A percentile compares a stretch with the other conserved stretches of the same genome.
phyloP scores from a whole-genome alignment of 164 flowering plant genomes.

The Berberis thunbergii region DNA sequence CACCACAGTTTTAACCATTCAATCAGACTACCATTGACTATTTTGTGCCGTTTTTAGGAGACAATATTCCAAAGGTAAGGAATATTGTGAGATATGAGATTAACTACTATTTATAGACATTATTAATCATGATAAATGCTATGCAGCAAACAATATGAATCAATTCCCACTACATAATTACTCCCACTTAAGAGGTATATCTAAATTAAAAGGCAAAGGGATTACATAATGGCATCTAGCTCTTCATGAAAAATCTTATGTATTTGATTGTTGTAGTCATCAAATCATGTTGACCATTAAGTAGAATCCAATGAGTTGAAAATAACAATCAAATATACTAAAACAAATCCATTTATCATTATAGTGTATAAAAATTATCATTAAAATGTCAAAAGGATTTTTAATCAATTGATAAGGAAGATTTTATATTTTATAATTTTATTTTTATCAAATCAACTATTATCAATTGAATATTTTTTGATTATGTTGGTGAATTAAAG shows the following conservation, averaged over 20 bases:
- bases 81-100: background rate
- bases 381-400: no score
- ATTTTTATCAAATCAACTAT: no score
- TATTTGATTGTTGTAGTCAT: background rate
- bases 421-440: no score
- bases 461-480: no score
- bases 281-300: background rate
- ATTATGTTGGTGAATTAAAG: no score
- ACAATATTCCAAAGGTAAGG: background rate
- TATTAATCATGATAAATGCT: background rate
- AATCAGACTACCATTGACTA: background rate
- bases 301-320: no score
- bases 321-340: no score
- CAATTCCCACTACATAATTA: background rate
- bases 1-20: no score
- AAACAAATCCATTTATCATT: no score
- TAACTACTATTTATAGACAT: background rate
- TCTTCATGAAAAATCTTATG: background rate
- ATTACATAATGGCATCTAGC: background rate
- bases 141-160: background rate
- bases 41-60: constrained; percentile 5
- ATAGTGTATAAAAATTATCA: no score
- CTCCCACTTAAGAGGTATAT: background rate
- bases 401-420: no score
- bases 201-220: background rate